phyloP scores from a whole-genome alignment of 164 flowering plant genomes.

The Umbilicus rupestris region DNA sequence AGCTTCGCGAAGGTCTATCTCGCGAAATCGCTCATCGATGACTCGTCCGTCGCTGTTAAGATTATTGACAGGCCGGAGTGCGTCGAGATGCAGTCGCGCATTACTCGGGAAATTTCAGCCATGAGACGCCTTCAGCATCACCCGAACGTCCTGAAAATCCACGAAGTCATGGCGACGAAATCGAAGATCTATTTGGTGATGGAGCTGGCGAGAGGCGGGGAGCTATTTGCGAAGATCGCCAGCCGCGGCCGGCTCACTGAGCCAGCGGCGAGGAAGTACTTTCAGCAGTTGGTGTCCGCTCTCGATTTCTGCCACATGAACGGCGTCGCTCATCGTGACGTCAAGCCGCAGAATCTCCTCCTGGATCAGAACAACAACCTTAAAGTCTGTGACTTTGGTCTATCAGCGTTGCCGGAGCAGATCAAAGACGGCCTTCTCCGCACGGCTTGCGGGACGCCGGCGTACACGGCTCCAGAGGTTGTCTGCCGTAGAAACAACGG shows the following conservation, averaged over 20 bases:
- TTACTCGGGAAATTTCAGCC: slow-evolving; percentile 45
- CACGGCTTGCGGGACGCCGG: slow-evolving; percentile 81
- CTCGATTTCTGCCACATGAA: slow-evolving; percentile 51
- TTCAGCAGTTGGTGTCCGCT: slow-evolving; percentile 61
- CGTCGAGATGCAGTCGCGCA: slow-evolving; percentile 33
- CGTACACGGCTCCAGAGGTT: slow-evolving; percentile 70
- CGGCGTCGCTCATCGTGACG: slow-evolving; percentile 68
- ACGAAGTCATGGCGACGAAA: slow-evolving; percentile 72
- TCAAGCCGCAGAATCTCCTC: slow-evolving; percentile 71
- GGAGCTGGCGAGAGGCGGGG: slow-evolving; percentile 68
- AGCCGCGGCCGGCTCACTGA: slow-evolving; percentile 38
- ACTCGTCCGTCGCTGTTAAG: slow-evolving; percentile 39
- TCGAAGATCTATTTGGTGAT: slow-evolving; percentile 62
- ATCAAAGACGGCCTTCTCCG: slow-evolving; percentile 30
- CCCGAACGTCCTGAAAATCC: slow-evolving; percentile 53
- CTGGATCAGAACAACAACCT: slow-evolving; percentile 43
- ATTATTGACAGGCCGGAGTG: slow-evolving; percentile 41
- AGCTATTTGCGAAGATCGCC: slow-evolving; percentile 36
- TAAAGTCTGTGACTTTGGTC: slow-evolving; percentile 71
- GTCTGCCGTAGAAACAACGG: slow-evolving; percentile 23
- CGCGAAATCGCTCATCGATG: slow-evolving; percentile 30
- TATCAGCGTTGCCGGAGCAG: slow-evolving; percentile 50
- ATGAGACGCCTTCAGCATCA: slow-evolving; percentile 56
- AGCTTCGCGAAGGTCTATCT: slow-evolving; percentile 66
- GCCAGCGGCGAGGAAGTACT: slow-evolving; percentile 35